Conservation (phyloP, 2,329 filamentous ascomycete genomes). For the Didymella glomerata region DNA sequence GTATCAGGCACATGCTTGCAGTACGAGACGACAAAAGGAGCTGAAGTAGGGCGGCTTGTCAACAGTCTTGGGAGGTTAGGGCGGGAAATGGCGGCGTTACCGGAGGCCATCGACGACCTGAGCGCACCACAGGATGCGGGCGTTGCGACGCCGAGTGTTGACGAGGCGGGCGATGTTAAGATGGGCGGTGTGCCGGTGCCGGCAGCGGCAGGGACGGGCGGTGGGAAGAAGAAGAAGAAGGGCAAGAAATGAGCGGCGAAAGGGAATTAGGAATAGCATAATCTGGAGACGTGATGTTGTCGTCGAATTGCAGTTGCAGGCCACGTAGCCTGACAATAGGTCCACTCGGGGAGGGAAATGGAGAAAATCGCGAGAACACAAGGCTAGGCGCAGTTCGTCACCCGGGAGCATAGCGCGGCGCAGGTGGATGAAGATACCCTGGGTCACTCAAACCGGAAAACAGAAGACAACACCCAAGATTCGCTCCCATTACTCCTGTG, state of each 20-base stretch:
- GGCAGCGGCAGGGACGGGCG: constrained; percentile 43
- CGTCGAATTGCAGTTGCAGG: background rate
- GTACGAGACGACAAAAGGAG: constrained; percentile 89
- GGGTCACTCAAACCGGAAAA: constrained; percentile 2
- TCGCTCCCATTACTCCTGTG: background rate
- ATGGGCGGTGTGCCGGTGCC: constrained; percentile 39
- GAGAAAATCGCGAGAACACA: background rate
- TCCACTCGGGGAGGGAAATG: background rate
- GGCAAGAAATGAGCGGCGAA: constrained; percentile 56
- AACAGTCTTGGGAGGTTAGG: constrained; percentile 78
- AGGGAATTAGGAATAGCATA: background rate
- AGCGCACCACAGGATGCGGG: constrained; percentile 38
- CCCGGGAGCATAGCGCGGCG: background rate
- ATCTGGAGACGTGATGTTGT: background rate
- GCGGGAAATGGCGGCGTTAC: constrained; percentile 64
- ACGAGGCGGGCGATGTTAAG: constrained; percentile 42
- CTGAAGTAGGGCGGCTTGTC: constrained; percentile 86
- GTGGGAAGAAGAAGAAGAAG: constrained; percentile 61
- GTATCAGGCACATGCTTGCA: constrained; percentile 82
- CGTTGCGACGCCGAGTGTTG: constrained; percentile 44
- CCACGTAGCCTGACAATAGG: background rate
- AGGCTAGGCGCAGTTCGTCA: background rate
- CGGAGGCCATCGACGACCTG: constrained; percentile 53
- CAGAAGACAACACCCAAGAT: background rate
- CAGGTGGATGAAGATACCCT: constrained; percentile 21